Percentiles rank a stretch among this genome's conserved stretches.
Evolutionary conservation across 192 early-diverging fungal species (phyloP).

Genomic region (Coemansia sp.): DNA sequence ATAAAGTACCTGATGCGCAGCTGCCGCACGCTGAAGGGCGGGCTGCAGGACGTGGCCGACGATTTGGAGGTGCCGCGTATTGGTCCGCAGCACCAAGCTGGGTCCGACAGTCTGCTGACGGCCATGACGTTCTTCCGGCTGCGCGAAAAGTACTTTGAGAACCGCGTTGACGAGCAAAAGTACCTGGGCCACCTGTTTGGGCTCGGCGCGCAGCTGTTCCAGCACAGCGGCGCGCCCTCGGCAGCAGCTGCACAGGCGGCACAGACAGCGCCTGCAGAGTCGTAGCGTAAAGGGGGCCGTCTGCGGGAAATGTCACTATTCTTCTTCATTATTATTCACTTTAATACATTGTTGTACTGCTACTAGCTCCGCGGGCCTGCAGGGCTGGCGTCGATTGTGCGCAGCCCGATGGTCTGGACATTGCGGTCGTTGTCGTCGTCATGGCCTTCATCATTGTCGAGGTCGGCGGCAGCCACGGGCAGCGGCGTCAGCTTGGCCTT

Average conservation of each 20-base stretch:
- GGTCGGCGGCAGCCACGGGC: slow-evolving; percentile 7
- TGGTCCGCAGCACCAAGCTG: slow-evolving; percentile 98
- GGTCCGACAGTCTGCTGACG: slow-evolving; percentile 94
- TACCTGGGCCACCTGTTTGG: slow-evolving; percentile 65
- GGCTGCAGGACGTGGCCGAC: slow-evolving; percentile 97
- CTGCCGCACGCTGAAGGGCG: slow-evolving; percentile 94
- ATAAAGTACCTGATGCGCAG: slow-evolving; percentile 99
- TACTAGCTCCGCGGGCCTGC: not conserved
- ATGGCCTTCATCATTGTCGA: not conserved
- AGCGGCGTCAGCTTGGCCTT: slow-evolving; percentile 5
- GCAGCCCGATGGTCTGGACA: not conserved
- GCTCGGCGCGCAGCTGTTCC: slow-evolving; percentile 35
- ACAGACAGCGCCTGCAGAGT: too few relatives aligned
- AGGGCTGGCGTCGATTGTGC: not conserved
- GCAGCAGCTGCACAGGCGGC: too few relatives aligned
- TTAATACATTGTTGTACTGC: not conserved
- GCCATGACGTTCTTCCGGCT: slow-evolving; percentile 98
- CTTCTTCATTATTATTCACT: not conserved
- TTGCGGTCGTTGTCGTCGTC: not conserved
- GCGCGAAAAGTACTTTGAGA: slow-evolving; percentile 95
- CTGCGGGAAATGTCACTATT: slow-evolving; percentile 1
- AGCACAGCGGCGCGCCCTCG: slow-evolving; percentile 1
- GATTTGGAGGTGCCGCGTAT: slow-evolving; percentile 90
- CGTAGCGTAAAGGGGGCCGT: too few relatives aligned
- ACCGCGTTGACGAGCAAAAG: slow-evolving; percentile 90